Evolutionary conservation across 2,329 filamentous ascomycete species (phyloP).

Genomic region (Ascochyta clinopodiicola): DNA sequence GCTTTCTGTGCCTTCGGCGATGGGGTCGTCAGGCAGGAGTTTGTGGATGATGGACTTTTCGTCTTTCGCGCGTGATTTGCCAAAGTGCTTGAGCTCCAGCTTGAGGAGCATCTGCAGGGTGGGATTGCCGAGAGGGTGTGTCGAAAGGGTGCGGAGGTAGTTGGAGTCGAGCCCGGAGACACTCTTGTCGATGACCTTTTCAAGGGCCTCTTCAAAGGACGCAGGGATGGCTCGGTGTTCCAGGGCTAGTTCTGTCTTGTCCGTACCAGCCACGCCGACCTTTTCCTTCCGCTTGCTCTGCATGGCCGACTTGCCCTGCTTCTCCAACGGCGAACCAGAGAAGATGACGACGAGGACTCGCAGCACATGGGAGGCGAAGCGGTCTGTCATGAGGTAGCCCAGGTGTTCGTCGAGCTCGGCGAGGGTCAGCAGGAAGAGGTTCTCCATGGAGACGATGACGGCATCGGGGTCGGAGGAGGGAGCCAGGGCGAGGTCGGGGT

Average conservation of each 20-base stretch:
- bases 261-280: slow-evolving; percentile 61
- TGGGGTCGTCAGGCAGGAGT: slow-evolving; percentile 79
- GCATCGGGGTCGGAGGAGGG: slow-evolving; percentile 57
- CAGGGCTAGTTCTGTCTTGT: slow-evolving; percentile 50
- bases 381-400: slow-evolving; percentile 82
- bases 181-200: slow-evolving; percentile 82
- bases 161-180: slow-evolving; percentile 77
- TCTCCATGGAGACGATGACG: slow-evolving; percentile 74
- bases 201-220: slow-evolving; percentile 77
- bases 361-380: slow-evolving; percentile 88
- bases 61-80: slow-evolving; percentile 70
- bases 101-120: slow-evolving; percentile 89
- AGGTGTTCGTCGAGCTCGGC: slow-evolving; percentile 88
- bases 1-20: slow-evolving; percentile 74
- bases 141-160: slow-evolving; percentile 82
- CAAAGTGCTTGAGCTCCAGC: slow-evolving; percentile 79
- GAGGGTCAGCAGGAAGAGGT: slow-evolving; percentile 80
- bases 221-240: slow-evolving; percentile 69
- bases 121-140: slow-evolving; percentile 89
- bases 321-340: slow-evolving; percentile 79
- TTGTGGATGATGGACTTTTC: slow-evolving; percentile 73
- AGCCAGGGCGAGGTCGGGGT: slow-evolving; percentile 53
- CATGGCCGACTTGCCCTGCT: slow-evolving; percentile 69
- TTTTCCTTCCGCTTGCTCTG: slow-evolving; percentile 94
- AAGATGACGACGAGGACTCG: slow-evolving; percentile 85